phyloP scores from a whole-genome alignment of 176 grass and related monocot species.

The Bromus sterilis region DNA sequence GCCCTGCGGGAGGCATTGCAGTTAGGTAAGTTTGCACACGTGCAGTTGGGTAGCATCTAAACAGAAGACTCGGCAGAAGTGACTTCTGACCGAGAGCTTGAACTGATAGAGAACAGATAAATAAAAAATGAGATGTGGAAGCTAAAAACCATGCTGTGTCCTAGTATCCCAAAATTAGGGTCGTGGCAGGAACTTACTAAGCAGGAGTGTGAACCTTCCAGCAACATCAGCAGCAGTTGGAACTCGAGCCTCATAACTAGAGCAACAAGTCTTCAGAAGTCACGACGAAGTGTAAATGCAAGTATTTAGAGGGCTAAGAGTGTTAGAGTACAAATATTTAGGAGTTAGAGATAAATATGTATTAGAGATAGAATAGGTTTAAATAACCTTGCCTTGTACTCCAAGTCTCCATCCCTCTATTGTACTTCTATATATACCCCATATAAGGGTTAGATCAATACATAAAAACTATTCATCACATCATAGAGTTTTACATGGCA shows the following conservation, averaged over 20 bases:
- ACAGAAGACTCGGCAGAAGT: not conserved
- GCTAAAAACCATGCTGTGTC: not conserved
- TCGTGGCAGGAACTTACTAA: not conserved
- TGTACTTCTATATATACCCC: no score
- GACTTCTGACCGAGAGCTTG: not conserved
- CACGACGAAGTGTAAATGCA: not conserved
- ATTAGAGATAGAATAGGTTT: no score
- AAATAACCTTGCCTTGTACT: no score
- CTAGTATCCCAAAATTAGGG: not conserved
- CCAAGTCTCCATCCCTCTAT: no score
- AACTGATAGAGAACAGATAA: not conserved
- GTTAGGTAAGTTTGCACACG: not conserved
- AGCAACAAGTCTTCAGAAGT: not conserved
- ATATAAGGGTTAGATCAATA: no score
- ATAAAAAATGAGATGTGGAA: not conserved
- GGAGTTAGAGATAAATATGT: no score
- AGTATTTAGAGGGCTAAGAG: not conserved
- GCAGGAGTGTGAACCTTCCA: not conserved
- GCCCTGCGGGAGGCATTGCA: not conserved
- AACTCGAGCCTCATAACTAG: not conserved
- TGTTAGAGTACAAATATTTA: no score
- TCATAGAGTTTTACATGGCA: no score
- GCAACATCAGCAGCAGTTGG: not conserved
- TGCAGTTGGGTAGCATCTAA: not conserved
- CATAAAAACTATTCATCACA: no score